Evolutionary conservation across 1,284 basidiomycete species (phyloP).

Genomic region (Rhizoctonia solani): DNA sequence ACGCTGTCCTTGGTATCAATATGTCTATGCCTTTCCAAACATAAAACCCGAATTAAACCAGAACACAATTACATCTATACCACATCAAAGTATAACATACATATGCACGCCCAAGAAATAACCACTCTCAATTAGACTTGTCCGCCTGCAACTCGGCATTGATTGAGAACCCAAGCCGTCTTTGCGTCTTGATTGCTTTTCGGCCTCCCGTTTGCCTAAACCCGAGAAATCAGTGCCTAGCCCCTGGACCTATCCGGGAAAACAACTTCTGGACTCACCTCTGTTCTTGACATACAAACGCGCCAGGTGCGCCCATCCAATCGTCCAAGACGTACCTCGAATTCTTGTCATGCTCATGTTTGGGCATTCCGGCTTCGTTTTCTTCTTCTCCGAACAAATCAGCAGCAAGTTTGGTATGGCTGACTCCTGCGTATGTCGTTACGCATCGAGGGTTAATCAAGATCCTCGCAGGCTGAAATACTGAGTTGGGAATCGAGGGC

Average conservation of each 20-base stretch:
- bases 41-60: neutral
- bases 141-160: constrained; percentile 61
- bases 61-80: constrained; percentile 23
- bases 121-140: neutral
- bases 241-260: no score
- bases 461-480: constrained; percentile 84
- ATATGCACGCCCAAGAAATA: neutral
- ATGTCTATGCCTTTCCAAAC: no score
- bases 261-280: constrained; percentile 50
- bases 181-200: constrained; percentile 86
- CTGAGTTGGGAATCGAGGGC: constrained; percentile 68
- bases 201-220: constrained; percentile 85
- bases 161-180: constrained; percentile 83
- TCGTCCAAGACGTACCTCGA: constrained; percentile 86
- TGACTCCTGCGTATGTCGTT: constrained; percentile 94
- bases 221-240: neutral
- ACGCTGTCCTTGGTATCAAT: no score
- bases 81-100: constrained; percentile 20
- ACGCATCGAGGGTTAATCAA: constrained; percentile 93
- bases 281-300: constrained; percentile 96
- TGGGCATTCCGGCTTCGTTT: constrained; percentile 52
- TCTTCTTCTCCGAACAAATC: constrained; percentile 85
- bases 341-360: constrained; percentile 43
- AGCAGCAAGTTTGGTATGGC: constrained; percentile 86
- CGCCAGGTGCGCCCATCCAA: constrained; percentile 92